These are phyloP conservation scores for Diospyros kaki DNA, from an alignment of 148 eudicot genomes.

Conservation along the genomic window DNA sequence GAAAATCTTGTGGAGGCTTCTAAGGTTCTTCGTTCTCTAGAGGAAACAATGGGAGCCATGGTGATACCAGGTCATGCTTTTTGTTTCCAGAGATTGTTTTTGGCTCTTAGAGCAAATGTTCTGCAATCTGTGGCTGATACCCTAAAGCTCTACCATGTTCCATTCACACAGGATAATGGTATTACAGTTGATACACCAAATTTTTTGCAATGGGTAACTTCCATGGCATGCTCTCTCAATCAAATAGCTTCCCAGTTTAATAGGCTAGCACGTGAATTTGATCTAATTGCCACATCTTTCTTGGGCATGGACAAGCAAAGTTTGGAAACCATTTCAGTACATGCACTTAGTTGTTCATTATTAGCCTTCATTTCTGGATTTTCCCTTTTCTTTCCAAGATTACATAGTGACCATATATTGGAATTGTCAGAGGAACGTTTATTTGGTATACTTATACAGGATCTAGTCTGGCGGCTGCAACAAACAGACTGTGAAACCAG, in stretches of 20 bases:
- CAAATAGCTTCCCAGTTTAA: slow-evolving; percentile 44
- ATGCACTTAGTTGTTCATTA: slow-evolving; percentile 62
- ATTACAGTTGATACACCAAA: slow-evolving; percentile 7
- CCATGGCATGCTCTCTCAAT: slow-evolving; percentile 23
- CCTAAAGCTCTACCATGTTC: slow-evolving; percentile 32
- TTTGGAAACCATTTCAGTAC: slow-evolving; percentile 39
- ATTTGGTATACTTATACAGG: slow-evolving; percentile 39
- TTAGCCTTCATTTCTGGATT: slow-evolving; percentile 64
- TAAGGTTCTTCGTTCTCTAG: slow-evolving; percentile 36
- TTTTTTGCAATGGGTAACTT: slow-evolving; percentile 13
- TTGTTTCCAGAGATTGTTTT: slow-evolving; percentile 73
- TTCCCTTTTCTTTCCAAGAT: slow-evolving; percentile 29
- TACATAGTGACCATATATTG: slow-evolving; percentile 17
- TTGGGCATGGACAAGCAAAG: slow-evolving; percentile 57
- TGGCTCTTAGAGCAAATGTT: slow-evolving; percentile 53
- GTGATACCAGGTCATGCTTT: slow-evolving; percentile 28
- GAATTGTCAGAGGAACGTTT: slow-evolving; percentile 31
- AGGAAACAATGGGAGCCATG: slow-evolving; percentile 42
- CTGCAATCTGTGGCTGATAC: slow-evolving; percentile 43
- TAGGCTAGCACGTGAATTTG: slow-evolving; percentile 56
- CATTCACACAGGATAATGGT: slow-evolving; percentile 16
- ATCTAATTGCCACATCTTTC: slow-evolving; percentile 57
- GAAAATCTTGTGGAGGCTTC: slow-evolving; percentile 37
- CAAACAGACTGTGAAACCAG: slow-evolving; percentile 46
- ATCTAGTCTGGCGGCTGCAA: slow-evolving; percentile 49